Percentiles rank a stretch among this genome's conserved stretches.
These are phyloP conservation scores for Stagonosporopsis rhizophila DNA, from an alignment of 2,329 filamentous ascomycete species.

Conservation along the genomic window DNA sequence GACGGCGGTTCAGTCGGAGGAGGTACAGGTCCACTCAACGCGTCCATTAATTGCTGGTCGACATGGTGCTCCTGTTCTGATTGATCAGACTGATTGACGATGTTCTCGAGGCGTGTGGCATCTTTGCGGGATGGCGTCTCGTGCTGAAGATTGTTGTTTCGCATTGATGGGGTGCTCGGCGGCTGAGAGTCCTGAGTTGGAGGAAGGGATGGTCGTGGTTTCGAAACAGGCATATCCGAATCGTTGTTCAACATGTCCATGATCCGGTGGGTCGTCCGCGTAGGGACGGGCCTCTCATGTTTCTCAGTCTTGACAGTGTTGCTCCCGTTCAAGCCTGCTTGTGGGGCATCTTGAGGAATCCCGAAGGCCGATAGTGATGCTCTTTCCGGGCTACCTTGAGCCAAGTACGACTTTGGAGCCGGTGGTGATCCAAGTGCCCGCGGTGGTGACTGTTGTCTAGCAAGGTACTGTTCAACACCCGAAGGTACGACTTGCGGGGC, in stretches of 20 bases:
- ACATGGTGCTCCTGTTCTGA: conserved; percentile 30
- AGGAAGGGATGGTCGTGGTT: conserved; percentile 27
- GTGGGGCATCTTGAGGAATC: conserved; percentile 7
- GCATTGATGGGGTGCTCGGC: conserved; percentile 25
- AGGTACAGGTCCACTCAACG: conserved; percentile 22
- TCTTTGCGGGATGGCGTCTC: conserved; percentile 30
- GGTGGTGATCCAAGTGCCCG: conserved; percentile 21
- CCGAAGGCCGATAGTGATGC: conserved; percentile 14
- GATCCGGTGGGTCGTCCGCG: conserved; percentile 46
- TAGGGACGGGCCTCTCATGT: conserved; percentile 31
- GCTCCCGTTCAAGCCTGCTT: conserved; percentile 20
- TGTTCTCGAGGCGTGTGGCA: conserved; percentile 27
- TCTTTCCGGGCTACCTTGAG: conserved; percentile 29
- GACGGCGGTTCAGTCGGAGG: conserved; percentile 29
- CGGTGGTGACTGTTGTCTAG: conserved; percentile 28
- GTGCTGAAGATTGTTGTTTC: conserved; percentile 21
- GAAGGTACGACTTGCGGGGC: conserved; percentile 20
- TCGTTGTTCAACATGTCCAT: conserved; percentile 49
- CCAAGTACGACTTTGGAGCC: conserved; percentile 25
- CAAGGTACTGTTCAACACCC: conserved; percentile 20
- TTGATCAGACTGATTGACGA: conserved; percentile 29
- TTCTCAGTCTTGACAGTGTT: conserved; percentile 17
- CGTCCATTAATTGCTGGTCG: conserved; percentile 33
- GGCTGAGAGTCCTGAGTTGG: conserved; percentile 22
- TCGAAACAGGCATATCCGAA: conserved; percentile 37